phyloP scores from a whole-genome alignment of 2,329 filamentous ascomycete species.

The Penicillium sp. region DNA sequence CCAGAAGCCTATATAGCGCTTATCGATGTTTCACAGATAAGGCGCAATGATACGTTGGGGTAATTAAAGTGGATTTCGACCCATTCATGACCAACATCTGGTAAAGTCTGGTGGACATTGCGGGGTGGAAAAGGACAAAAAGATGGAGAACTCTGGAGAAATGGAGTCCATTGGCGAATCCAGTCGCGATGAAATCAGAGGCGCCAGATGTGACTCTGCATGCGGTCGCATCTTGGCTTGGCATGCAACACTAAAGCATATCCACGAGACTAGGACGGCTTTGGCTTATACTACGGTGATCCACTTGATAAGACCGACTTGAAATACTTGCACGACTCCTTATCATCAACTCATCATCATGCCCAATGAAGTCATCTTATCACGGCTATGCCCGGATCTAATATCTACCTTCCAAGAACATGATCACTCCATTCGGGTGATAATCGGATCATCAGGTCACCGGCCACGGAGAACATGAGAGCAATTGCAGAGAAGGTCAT shows the following conservation, averaged over 20 bases:
- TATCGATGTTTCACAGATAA: background rate
- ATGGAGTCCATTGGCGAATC: background rate
- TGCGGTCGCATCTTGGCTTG: background rate
- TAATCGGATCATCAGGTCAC: background rate
- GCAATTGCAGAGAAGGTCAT: too few species aligned
- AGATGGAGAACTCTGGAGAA: conserved; percentile 1
- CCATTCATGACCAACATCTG: background rate
- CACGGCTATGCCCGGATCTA: background rate
- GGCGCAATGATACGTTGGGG: background rate
- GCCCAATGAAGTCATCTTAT: background rate
- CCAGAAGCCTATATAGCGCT: background rate
- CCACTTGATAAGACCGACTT: background rate
- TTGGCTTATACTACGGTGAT: background rate
- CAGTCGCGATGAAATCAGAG: background rate
- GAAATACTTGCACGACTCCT: background rate
- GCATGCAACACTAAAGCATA: background rate
- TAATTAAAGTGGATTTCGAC: background rate
- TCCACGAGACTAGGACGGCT: background rate
- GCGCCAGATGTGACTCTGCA: background rate
- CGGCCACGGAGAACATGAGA: background rate
- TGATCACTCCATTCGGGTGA: background rate
- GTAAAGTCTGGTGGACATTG: background rate
- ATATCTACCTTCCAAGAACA: background rate
- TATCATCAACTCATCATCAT: background rate
- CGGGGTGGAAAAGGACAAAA: background rate